A percentile compares a stretch with the other conserved stretches of the same genome.
phyloP scores from a whole-genome alignment of 441 rosid genomes.

The Aleurites moluccanus region DNA sequence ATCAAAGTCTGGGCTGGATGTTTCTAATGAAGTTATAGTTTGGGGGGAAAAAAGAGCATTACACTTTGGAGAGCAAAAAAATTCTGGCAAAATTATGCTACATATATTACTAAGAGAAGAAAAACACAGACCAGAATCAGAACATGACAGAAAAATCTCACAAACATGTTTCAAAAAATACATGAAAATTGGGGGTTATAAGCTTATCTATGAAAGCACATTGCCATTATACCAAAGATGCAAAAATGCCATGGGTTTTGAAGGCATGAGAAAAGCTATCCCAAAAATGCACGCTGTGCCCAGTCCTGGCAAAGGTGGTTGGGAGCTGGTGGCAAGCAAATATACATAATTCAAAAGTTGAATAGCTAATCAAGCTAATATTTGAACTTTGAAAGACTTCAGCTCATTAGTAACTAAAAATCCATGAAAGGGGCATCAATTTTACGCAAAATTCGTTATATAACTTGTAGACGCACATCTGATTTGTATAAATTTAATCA shows the following conservation, averaged over 20 bases:
- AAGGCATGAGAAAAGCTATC: not conserved
- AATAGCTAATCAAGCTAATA: not conserved
- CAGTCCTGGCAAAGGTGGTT: not conserved
- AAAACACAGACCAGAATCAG: not conserved
- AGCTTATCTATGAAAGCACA: not conserved
- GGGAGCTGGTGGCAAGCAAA: not conserved
- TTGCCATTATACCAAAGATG: not conserved
- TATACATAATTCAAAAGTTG: not conserved
- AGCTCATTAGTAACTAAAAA: not conserved
- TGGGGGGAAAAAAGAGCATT: not conserved
- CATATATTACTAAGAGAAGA: not conserved
- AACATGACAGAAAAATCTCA: not conserved
- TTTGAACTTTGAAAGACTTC: too few relatives aligned
- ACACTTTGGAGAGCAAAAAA: not conserved
- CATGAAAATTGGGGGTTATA: not conserved
- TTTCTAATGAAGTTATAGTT: not conserved
- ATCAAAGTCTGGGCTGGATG: too few relatives aligned
- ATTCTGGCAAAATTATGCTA: not conserved
- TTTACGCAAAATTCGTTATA: not conserved
- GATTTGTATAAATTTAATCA: too few relatives aligned
- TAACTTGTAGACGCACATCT: not conserved
- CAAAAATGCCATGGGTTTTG: not conserved
- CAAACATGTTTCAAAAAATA: not conserved
- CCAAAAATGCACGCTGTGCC: not conserved
- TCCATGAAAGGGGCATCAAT: not conserved